Percentiles rank a stretch among this genome's conserved stretches.
These are phyloP conservation scores for Westerdykella ornata DNA, from an alignment of 2,329 filamentous ascomycete species.

Conservation along the genomic window DNA sequence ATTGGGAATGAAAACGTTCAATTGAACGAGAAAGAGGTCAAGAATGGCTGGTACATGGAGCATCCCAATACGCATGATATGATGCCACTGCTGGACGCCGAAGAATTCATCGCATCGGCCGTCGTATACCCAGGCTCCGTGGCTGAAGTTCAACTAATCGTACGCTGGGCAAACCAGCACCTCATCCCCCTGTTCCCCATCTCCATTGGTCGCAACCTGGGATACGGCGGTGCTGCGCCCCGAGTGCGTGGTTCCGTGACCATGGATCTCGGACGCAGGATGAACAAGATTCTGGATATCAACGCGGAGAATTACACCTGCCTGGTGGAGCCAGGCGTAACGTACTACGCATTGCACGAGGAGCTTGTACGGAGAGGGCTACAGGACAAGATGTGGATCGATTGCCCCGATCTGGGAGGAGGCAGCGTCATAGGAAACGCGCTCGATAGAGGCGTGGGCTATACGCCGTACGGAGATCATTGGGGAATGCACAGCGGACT, in stretches of 20 bases:
- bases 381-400: slow-evolving; percentile 41
- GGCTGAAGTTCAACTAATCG: slow-evolving; percentile 29
- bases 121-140: slow-evolving; percentile 41
- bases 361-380: slow-evolving; percentile 41
- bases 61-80: slow-evolving; percentile 36
- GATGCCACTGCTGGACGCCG: slow-evolving; percentile 39
- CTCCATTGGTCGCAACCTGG: slow-evolving; percentile 42
- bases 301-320: slow-evolving; percentile 37
- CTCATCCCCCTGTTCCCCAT: slow-evolving; percentile 30
- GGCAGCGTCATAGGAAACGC: slow-evolving; percentile 34
- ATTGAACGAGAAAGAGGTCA: slow-evolving; percentile 26
- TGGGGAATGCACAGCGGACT: slow-evolving; percentile 42
- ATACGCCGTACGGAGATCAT: slow-evolving; percentile 38
- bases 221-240: slow-evolving; percentile 47
- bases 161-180: slow-evolving; percentile 31
- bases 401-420: slow-evolving; percentile 33
- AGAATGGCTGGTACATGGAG: slow-evolving; percentile 21
- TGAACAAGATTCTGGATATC: slow-evolving; percentile 39
- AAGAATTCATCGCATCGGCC: slow-evolving; percentile 41
- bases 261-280: slow-evolving; percentile 41
- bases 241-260: slow-evolving; percentile 43
- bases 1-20: slow-evolving; percentile 10
- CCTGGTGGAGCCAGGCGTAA: slow-evolving; percentile 45
- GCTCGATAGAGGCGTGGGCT: slow-evolving; percentile 31
- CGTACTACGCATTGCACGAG: slow-evolving; percentile 46